Base-by-base conservation (phyloP, 345 rosid genomes). In the Hibiscus tridactylites region DNA sequence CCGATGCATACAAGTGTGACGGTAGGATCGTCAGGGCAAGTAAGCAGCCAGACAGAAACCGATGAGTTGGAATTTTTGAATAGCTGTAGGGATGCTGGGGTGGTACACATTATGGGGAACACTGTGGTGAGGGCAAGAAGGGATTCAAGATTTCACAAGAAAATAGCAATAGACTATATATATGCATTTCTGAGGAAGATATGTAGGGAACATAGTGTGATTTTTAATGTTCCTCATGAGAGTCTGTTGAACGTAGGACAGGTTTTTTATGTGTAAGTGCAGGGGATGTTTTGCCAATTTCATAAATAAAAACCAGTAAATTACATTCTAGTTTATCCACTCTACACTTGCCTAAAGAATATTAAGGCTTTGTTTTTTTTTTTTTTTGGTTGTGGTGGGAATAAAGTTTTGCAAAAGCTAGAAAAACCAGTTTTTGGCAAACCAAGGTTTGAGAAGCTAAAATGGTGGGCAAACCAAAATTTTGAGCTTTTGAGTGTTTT, bases 201-300 rank as follows among this genome's bases (percentile, higher is more conserved):
- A 4, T 90, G 96, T 82, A 90, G 96, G 78, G 92, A 80, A 66
- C 76, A 90, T 74, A 90, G 96, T 74, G 96, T 81, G 62, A 88
- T 90, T 60, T 90, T 90, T 13, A 86, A 90, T 80, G 80, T 90
- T 76, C 96, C 96, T 76, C 96, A 86, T 79, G 96, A 90, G 81
- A 82, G 88, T 60, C 88, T 90, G 60, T 71, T 90, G 81, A 90
- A 90, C 28, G 96, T 90, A 54, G 92, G 96, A 6, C 92, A 90
- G 83, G 77, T 88, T 69, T 88, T 85, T 69, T 90, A 82, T 79
- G 86, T 90, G 54, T 90, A 80, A 83, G 28, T 24, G 29, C 28
- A 17, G 3, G 26, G 10, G 24, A 7, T 56, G 21, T 56, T 56
- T 56, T 56, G 60, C 60, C 2, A 11, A 21, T 9, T 21, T 57